A percentile compares a stretch with the other conserved stretches of the same genome.
phyloP scores from a whole-genome alignment of 2,329 filamentous ascomycete species.

The Thielaviopsis populi region DNA sequence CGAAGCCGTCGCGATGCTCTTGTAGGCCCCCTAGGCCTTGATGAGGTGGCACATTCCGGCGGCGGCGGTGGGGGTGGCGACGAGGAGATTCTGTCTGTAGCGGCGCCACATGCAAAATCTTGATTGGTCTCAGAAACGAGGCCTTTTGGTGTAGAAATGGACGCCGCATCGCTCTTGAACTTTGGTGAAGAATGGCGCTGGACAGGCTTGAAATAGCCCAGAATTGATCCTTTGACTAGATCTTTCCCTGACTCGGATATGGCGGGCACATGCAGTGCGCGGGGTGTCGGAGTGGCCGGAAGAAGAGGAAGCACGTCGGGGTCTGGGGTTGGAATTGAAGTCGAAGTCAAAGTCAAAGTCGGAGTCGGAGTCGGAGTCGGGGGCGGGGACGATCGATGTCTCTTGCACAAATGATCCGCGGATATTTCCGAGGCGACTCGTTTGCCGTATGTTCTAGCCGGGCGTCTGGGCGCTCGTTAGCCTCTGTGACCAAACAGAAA shows the following conservation, averaged over 20 bases:
- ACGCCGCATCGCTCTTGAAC: background rate
- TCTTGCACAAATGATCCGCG: conserved; percentile 23
- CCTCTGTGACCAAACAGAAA: background rate
- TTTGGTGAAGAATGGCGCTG: conserved; percentile 8
- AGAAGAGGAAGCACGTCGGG: background rate
- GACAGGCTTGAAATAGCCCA: conserved; percentile 30
- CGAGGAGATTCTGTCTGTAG: background rate
- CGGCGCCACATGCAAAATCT: background rate
- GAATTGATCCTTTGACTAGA: conserved; percentile 25
- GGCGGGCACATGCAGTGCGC: background rate
- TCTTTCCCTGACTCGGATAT: background rate
- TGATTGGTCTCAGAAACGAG: background rate
- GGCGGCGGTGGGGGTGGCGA: conserved; percentile 3
- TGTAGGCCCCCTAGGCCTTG: background rate
- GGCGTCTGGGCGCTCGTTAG: conserved; percentile 8
- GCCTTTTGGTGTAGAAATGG: background rate
- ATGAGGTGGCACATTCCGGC: background rate
- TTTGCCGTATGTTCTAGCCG: conserved; percentile 29
- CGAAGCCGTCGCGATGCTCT: background rate
- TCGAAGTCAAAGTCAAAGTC: background rate
- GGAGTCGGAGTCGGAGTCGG: background rate
- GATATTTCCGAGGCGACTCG: conserved; percentile 21
- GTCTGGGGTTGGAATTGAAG: background rate
- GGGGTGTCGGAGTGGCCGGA: background rate
- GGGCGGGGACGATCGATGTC: conserved; percentile 16